phyloP scores from a whole-genome alignment of 2,329 filamentous ascomycete species.

The Talaromyces sp. region DNA sequence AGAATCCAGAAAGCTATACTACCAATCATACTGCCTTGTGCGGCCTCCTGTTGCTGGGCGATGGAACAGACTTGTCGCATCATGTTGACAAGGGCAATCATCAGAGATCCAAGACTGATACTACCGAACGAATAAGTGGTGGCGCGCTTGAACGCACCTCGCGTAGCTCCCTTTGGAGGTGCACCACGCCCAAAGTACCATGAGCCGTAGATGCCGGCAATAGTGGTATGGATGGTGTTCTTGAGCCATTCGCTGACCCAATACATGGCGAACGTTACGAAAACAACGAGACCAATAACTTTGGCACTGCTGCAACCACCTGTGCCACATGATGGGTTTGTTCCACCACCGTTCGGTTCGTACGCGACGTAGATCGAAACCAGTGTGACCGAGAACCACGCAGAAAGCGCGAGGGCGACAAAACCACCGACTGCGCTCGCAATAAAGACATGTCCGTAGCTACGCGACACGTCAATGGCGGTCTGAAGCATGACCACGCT shows the following conservation, averaged over 20 bases:
- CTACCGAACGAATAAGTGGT: conserved; percentile 91
- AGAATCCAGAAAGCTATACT: conserved; percentile 70
- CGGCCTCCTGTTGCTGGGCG: conserved; percentile 65
- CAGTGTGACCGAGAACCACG: conserved; percentile 83
- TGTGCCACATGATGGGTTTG: conserved; percentile 56
- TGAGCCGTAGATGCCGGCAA: conserved; percentile 83
- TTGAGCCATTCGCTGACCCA: conserved; percentile 95
- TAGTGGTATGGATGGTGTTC: conserved; percentile 84
- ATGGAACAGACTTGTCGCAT: conserved; percentile 78
- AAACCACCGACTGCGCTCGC: conserved; percentile 83
- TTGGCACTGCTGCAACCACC: conserved; percentile 70
- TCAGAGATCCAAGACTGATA: conserved; percentile 78
- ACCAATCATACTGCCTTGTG: conserved; percentile 67
- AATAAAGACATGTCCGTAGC: conserved; percentile 80
- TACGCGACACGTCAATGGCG: conserved; percentile 78
- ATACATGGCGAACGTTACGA: conserved; percentile 87
- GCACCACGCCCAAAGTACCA: conserved; percentile 81
- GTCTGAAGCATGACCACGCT: conserved; percentile 86
- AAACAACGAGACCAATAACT: conserved; percentile 80
- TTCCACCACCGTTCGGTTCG: conserved; percentile 54
- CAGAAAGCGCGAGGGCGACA: conserved; percentile 70
- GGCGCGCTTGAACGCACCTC: conserved; percentile 76
- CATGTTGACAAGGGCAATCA: conserved; percentile 85
- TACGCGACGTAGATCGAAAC: conserved; percentile 85
- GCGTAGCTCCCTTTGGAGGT: conserved; percentile 71